A percentile compares a stretch with the other conserved stretches of the same genome.
Evolutionary conservation across 2,329 filamentous ascomycete genomes (phyloP).

Genomic region (Penicillium sp.): DNA sequence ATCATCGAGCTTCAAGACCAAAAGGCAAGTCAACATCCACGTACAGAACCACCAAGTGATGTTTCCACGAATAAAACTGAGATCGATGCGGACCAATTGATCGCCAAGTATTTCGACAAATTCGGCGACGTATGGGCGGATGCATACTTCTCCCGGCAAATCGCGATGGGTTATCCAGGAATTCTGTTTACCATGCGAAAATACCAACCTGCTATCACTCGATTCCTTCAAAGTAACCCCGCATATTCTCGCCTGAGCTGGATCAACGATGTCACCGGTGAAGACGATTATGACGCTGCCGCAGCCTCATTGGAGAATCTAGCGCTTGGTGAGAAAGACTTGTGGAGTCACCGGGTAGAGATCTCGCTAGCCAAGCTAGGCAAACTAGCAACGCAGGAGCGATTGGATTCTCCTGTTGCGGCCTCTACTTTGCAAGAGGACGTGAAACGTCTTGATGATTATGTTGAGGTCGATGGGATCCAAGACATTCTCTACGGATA

Average conservation of each 20-base stretch:
- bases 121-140: conserved; percentile 56
- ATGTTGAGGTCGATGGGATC: conserved; percentile 69
- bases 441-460: conserved; percentile 57
- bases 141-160: conserved; percentile 76
- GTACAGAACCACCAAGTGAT: conserved; percentile 12
- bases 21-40: conserved; percentile 26
- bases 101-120: conserved; percentile 49
- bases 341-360: conserved; percentile 94
- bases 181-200: conserved; percentile 67
- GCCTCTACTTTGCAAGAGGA: conserved; percentile 43
- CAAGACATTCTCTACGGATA: conserved; percentile 75
- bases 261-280: conserved; percentile 86
- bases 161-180: conserved; percentile 64
- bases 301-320: conserved; percentile 68
- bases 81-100: conserved; percentile 37
- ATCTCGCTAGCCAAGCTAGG: conserved; percentile 84
- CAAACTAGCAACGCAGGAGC: conserved; percentile 61
- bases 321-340: conserved; percentile 69
- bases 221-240: conserved; percentile 70
- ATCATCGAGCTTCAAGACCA: conserved; percentile 44
- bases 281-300: conserved; percentile 72
- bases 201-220: conserved; percentile 70
- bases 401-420: conserved; percentile 16
- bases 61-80: conserved; percentile 24
- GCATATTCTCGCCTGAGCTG: conserved; percentile 77